Percentiles rank a stretch among this genome's conserved stretches.
Evolutionary conservation across 371 early-diverging fungal genomes (phyloP).

Genomic region (Rhizomucor miehei): DNA sequence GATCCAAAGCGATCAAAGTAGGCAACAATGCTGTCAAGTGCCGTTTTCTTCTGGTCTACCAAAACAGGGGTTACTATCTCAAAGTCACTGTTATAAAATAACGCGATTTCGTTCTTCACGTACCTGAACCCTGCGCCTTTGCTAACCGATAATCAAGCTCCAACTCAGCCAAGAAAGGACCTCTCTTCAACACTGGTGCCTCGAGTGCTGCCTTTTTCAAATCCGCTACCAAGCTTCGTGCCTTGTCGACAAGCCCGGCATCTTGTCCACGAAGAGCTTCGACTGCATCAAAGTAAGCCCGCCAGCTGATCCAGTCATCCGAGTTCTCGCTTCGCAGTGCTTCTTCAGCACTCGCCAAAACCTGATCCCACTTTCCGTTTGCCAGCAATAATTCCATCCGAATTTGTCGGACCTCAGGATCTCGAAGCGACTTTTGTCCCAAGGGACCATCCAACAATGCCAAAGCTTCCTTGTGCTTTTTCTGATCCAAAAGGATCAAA

Average conservation of each 20-base stretch:
- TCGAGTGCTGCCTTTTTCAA: constrained; percentile 32
- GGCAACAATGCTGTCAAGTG: constrained; percentile 44
- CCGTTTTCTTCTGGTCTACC: constrained; percentile 26
- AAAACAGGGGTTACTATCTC: too few relatives aligned
- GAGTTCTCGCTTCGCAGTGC: constrained; percentile 47
- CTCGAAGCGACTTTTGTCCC: constrained; percentile 55
- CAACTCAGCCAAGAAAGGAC: constrained; percentile 75
- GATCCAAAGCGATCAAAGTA: constrained; percentile 71
- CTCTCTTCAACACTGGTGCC: constrained; percentile 53
- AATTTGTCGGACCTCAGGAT: constrained; percentile 68
- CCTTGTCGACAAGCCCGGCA: constrained; percentile 20
- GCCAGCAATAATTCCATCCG: constrained; percentile 50
- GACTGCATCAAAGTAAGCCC: constrained; percentile 59
- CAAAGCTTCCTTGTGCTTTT: constrained; percentile 59
- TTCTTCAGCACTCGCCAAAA: constrained; percentile 32
- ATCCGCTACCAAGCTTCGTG: constrained; percentile 35
- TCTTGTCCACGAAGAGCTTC: constrained; percentile 27
- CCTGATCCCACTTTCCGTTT: constrained; percentile 45
- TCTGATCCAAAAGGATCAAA: constrained; percentile 63
- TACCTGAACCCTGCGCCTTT: too few relatives aligned
- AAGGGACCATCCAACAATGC: constrained; percentile 59
- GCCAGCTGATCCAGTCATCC: constrained; percentile 74
- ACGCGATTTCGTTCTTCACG: too few relatives aligned
- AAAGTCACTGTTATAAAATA: too few relatives aligned
- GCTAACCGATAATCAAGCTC: constrained; percentile 50